Conservation (phyloP, 805 yeast species). For the Wickerhamiella kurtzmanii region DNA sequence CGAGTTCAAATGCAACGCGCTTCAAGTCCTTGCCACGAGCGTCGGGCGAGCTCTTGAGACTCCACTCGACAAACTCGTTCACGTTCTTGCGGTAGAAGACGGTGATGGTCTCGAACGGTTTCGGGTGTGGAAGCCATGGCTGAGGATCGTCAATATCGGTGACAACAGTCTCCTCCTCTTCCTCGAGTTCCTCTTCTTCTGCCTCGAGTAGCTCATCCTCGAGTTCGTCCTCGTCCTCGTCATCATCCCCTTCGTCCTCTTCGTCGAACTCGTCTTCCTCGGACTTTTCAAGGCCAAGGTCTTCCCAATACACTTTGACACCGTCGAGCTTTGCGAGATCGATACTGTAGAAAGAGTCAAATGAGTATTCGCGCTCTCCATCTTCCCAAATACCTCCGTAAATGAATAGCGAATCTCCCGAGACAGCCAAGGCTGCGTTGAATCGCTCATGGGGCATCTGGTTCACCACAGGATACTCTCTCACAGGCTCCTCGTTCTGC, state of each 20-base stretch:
- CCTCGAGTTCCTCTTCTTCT: conserved; percentile 55
- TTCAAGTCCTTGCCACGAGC: conserved; percentile 84
- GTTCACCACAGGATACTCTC: conserved; percentile 42
- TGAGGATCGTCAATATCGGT: conserved; percentile 61
- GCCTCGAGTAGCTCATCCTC: conserved; percentile 40
- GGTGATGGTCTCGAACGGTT: conserved; percentile 75
- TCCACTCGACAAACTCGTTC: conserved; percentile 82
- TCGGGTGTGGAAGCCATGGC: conserved; percentile 97
- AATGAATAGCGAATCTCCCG: conserved; percentile 69
- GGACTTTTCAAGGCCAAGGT: conserved; percentile 35
- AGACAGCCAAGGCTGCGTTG: conserved; percentile 72
- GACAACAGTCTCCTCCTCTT: conserved; percentile 47
- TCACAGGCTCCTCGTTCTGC: conserved; percentile 28
- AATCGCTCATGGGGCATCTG: conserved; percentile 79
- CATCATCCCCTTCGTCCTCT: conserved; percentile 20
- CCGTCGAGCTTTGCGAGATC: conserved; percentile 84
- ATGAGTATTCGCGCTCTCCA: conserved; percentile 74
- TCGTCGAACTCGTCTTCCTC: conserved; percentile 56
- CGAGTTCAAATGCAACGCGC: conserved; percentile 74
- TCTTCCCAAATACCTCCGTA: conserved; percentile 85
- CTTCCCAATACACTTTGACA: conserved; percentile 81
- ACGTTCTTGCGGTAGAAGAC: conserved; percentile 79
- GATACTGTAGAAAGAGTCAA: conserved; percentile 75
- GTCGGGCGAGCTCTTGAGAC: conserved; percentile 70
- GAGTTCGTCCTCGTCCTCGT: conserved; percentile 30